Conservation (phyloP, 1,284 basidiomycete species). For the Sanghuangporus baumii region DNA sequence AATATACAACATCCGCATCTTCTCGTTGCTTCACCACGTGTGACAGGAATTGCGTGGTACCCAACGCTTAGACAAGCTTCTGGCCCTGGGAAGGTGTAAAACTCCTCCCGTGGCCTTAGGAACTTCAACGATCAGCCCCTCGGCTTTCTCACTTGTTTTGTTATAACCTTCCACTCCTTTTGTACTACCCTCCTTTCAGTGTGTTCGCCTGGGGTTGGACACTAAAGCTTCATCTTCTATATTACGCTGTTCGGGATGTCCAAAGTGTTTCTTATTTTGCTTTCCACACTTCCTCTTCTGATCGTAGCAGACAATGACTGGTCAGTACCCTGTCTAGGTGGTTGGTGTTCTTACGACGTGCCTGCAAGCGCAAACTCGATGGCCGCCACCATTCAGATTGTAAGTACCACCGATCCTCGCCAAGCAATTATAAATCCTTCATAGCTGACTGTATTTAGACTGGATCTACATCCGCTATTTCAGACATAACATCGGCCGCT, state of each 20-base stretch:
- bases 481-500: conserved; percentile 47
- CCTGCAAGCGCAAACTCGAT: conserved; percentile 11
- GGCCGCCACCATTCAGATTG: conserved; percentile 28
- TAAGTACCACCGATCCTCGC: not conserved
- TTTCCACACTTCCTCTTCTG: conserved; percentile 2
- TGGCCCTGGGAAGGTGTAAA: not conserved
- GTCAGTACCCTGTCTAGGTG: conserved; percentile 32
- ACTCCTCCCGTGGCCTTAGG: not conserved
- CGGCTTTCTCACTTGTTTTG: not conserved
- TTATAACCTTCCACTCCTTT: not conserved
- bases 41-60: not conserved
- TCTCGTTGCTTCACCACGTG: not conserved
- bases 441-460: not conserved
- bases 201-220: not conserved
- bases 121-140: not conserved
- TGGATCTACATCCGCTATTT: conserved; percentile 37
- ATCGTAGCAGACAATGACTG: conserved; percentile 38
- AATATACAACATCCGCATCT: not conserved
- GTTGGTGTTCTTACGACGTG: not conserved
- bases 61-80: no score
- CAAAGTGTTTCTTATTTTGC: not conserved
- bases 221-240: not conserved
- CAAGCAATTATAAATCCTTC: not conserved
- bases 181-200: not conserved
- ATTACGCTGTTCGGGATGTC: not conserved